Evolutionary conservation across 2,329 filamentous ascomycete species (phyloP), one percentile per base, ranked within the genome.

Genomic region (Aureobasidium sp.): DNA sequence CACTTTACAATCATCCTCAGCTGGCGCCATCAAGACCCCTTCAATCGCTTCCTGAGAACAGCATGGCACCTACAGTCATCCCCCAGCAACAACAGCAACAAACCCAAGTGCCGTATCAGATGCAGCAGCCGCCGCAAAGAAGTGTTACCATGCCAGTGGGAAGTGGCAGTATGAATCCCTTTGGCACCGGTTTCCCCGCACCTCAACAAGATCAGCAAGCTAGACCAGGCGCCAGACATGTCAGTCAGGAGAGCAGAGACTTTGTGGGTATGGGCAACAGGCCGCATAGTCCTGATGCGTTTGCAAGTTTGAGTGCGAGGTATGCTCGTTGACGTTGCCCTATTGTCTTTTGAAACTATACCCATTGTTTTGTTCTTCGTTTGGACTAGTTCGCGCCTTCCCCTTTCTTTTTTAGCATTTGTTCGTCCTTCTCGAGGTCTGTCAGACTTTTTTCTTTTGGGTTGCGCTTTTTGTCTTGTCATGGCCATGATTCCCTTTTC

Each of bases 281-380:
- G 45, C 53, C 53, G 6, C 88, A 91, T 70, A 91, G 88, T 68
- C 89, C 89, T 3, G 89, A 92, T 73, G 89, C 89, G 15, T 92
- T 91, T 79, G 85, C 88, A 2, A 89, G 87, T 56, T 77, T 92
- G 65, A 90, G 87, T 69, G 84, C 87, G 49, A 74, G 75, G 63
- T 79, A 70, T 66, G 68, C 67, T 64, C 66, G 69, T 65, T 73
- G 20, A 22, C 20, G 6, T n/a, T 51, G 47, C 15, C 25, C 5
- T 17, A 15, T 27, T 27, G 20, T 29, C 7, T 34, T 34, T 31
- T n/a, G 27, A 51, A 36, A 27, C n/a, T 51, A 51, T 29, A 51
- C 31, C 47, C 47, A 51, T 51, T 31, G 27, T 44, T 44, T 15
- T 39, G 49, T 39, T 53, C n/a, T 39, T 25, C 17, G 20, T 5